Evolutionary conservation across 2,329 filamentous ascomycete species (phyloP).

Genomic region (Ascochyta viciae-villosae): DNA sequence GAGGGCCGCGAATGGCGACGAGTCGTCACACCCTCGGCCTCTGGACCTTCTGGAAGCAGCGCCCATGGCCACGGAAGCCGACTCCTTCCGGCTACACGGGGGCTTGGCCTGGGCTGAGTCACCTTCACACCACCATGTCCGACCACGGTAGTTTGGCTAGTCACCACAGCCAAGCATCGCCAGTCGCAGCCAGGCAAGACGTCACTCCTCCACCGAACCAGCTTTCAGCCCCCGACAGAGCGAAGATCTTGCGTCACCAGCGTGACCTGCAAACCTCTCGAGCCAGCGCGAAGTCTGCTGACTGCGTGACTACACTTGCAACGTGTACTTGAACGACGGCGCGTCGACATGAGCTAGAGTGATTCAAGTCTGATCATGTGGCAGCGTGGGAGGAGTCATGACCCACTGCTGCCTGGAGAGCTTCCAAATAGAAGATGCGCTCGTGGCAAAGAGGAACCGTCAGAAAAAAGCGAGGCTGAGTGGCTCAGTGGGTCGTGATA

Average conservation of each 20-base stretch:
- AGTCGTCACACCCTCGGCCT: constrained; percentile 14
- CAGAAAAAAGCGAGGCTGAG: neutral
- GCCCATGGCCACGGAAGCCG: constrained; percentile 9
- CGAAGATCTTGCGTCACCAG: constrained; percentile 26
- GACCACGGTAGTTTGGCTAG: constrained; percentile 12
- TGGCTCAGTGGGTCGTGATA: constrained; percentile 8
- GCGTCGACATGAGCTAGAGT: constrained; percentile 10
- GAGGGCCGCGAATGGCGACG: constrained; percentile 15
- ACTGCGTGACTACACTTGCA: constrained; percentile 33
- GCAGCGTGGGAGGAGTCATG: constrained; percentile 6
- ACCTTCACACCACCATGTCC: constrained; percentile 23
- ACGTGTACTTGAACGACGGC: constrained; percentile 5
- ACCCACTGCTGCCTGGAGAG: constrained; percentile 20
- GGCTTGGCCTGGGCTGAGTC: constrained; percentile 33
- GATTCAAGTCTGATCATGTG: constrained; percentile 14
- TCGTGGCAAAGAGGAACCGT: neutral
- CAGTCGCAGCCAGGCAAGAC: constrained; percentile 29
- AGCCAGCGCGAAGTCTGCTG: constrained; percentile 34
- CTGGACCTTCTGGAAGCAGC: constrained; percentile 10
- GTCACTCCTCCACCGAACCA: constrained; percentile 17
- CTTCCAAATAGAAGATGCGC: constrained; percentile 4
- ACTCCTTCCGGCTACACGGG: constrained; percentile 10
- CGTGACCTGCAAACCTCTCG: constrained; percentile 29
- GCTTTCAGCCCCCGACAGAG: constrained; percentile 12
- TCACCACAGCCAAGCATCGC: constrained; percentile 21